Base-by-base conservation (phyloP, 1,284 basidiomycete genomes). In the Boletus semigastroideus region DNA sequence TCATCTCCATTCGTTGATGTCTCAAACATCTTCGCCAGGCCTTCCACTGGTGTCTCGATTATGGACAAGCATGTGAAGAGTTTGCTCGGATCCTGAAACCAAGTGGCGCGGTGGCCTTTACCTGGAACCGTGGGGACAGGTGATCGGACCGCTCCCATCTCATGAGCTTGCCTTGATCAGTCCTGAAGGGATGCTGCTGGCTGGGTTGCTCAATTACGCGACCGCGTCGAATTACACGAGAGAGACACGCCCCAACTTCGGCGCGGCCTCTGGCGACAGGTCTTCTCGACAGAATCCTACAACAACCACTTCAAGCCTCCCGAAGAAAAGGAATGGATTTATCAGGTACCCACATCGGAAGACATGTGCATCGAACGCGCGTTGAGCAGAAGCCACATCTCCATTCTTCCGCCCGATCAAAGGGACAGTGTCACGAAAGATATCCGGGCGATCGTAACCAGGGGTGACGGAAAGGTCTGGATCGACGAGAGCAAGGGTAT, bases 111-210 rank as follows among this genome's bases (percentile, higher is more conserved):
- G 74, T 83, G n/a, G 82, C 75, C 4, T 74, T 87, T 52, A 81
- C 90, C 42, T 92, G 90, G 89, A 92, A 91, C 67, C 69, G 90
- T 33, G 89, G 90, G 67, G 84, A 90, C 67, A 76, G 84, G 84
- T 83, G 56, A 46, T 46, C 10, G 19, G 4, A 25, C 31, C 22
- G 19, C 25, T 25, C 17, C 16, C 11, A 16, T 12, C 4, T 20
- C 9, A 19, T 27, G 7, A 10, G 16, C 30, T n/a, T 17, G 14
- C 31, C 20, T 28, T 50, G 14, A 61, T 46, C 17, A 17, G 30
- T 11, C 14, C 25, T 14, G 17, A 58, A 88, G 87, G 53, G 77
- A 83, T 22, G 67, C 67, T 2, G 84, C 84, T 14, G 61, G 62
- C 27, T 92, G 89, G 89, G 84, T 89, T 40, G 84, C 79, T 6